These are phyloP conservation scores for Tylopilus sp. DNA, from an alignment of 1,284 basidiomycete species.

Conservation along the genomic window DNA sequence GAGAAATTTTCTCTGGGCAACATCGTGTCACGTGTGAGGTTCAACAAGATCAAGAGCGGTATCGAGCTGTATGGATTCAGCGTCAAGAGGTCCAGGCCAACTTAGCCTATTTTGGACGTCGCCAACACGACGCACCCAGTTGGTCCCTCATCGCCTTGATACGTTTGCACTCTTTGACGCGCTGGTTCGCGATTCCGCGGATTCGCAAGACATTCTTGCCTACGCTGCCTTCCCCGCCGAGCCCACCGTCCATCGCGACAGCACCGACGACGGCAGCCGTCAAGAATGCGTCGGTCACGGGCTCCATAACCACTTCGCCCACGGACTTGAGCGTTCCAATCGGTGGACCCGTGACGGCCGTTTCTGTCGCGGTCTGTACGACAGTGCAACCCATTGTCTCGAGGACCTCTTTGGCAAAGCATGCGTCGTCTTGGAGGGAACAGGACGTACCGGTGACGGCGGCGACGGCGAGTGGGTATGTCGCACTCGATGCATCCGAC, in stretches of 20 bases:
- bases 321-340: conserved; percentile 68
- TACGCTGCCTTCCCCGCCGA: conserved; percentile 9
- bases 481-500: conserved; percentile 93
- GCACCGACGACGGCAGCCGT: conserved; percentile 94
- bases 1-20: too few species aligned
- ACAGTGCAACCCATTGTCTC: conserved; percentile 94
- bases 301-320: too few species aligned
- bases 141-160: conserved; percentile 97
- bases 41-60: too few species aligned
- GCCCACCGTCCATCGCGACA: conserved; percentile 54
- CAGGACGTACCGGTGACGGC: conserved; percentile 92
- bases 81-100: too few species aligned
- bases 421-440: conserved; percentile 97
- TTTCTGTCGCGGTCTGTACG: conserved; percentile 82
- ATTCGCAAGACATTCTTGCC: conserved; percentile 69
- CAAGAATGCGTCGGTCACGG: conserved; percentile 99
- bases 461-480: conserved; percentile 95
- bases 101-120: too few species aligned
- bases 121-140: conserved; percentile 66
- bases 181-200: conserved; percentile 94
- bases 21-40: too few species aligned
- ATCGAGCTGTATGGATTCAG: too few species aligned
- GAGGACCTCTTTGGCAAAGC: conserved; percentile 91
- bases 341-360: conserved; percentile 91
- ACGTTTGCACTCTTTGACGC: conserved; percentile 98